phyloP scores from a whole-genome alignment of 1,139 yeast species.

The Saccharomycopsis crataegensis region DNA sequence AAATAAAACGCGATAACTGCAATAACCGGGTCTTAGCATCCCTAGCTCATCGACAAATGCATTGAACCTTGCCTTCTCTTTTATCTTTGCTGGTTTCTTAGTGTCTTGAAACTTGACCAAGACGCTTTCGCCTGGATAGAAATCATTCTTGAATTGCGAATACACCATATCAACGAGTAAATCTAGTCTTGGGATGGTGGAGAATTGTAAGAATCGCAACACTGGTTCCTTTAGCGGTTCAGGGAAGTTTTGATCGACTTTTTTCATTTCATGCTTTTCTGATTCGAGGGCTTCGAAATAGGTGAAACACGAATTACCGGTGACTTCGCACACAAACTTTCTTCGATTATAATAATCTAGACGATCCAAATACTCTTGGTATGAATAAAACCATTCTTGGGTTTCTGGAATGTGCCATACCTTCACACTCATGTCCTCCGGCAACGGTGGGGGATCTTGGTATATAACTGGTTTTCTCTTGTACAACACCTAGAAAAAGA shows the following conservation, averaged over 20 bases:
- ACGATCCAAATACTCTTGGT: constrained; percentile 65
- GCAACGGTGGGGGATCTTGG: constrained; percentile 48
- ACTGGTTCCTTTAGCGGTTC: constrained; percentile 90
- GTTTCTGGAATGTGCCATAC: constrained; percentile 81
- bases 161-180: constrained; percentile 80
- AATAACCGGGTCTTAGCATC: constrained; percentile 49
- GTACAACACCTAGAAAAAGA: constrained; percentile 47
- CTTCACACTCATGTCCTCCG: constrained; percentile 43
- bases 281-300: constrained; percentile 82
- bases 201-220: constrained; percentile 74
- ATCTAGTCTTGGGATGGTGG: constrained; percentile 78
- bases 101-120: constrained; percentile 40
- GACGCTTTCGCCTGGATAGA: constrained; percentile 86
- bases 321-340: constrained; percentile 90
- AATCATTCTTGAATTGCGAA: constrained; percentile 68
- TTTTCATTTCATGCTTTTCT: constrained; percentile 61
- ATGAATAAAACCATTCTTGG: constrained; percentile 75
- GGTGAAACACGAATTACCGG: constrained; percentile 88
- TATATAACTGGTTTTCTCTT: constrained; percentile 63
- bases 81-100: constrained; percentile 43
- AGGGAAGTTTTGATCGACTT: constrained; percentile 78
- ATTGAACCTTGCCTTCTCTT: constrained; percentile 52
- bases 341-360: constrained; percentile 65
- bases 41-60: constrained; percentile 31
- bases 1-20: constrained; percentile 60